These are phyloP conservation scores for Sanghuangporus baumii DNA, from an alignment of 1,284 basidiomycete genomes.

Conservation along the genomic window DNA sequence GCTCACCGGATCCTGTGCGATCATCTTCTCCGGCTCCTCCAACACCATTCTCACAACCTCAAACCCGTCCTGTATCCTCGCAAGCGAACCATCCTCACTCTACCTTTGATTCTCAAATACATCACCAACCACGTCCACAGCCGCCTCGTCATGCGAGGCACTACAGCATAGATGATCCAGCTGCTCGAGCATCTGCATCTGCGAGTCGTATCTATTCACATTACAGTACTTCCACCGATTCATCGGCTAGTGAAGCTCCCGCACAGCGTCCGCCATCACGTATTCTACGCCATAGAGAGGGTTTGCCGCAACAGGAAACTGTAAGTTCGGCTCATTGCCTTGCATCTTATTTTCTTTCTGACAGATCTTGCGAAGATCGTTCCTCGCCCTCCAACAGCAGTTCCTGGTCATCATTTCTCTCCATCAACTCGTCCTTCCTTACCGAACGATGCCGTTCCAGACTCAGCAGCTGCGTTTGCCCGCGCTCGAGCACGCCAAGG, in stretches of 20 bases:
- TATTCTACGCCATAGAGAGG: neutral
- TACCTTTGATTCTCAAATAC: neutral
- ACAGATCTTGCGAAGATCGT: conserved; percentile 4
- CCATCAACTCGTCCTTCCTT: conserved; percentile 4
- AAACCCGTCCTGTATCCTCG: neutral
- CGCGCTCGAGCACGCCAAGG: neutral
- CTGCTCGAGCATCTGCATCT: conserved; percentile 3
- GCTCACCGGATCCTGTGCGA: conserved; percentile 8
- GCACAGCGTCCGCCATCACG: neutral
- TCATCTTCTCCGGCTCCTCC: neutral
- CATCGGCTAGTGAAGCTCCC: neutral
- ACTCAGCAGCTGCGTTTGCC: neutral
- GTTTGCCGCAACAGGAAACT: conserved; percentile 9
- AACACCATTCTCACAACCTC: neutral
- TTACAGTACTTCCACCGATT: neutral
- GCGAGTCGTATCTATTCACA: neutral
- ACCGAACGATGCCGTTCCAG: neutral
- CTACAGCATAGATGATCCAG: neutral
- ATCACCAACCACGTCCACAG: neutral
- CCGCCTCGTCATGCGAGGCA: neutral
- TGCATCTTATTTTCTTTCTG: neutral
- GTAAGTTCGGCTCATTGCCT: neutral
- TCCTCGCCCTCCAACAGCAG: conserved; percentile 2
- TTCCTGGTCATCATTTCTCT: neutral
- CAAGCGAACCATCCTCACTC: neutral